phyloP scores from a whole-genome alignment of 495 filamentous ascomycete species.

The Neurospora sublineolata region DNA sequence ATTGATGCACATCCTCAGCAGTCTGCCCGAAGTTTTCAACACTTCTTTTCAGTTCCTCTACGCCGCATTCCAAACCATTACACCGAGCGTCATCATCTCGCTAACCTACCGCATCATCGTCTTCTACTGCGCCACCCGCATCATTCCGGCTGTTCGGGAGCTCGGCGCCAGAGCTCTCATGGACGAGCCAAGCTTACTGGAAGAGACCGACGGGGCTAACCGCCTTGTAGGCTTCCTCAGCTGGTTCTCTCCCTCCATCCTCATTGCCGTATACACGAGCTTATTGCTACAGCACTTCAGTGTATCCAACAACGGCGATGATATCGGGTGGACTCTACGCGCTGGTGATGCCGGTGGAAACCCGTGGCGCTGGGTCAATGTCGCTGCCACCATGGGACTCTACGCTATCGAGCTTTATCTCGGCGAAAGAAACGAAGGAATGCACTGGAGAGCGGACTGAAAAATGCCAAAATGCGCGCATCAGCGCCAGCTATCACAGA shows the following conservation, averaged over 20 bases:
- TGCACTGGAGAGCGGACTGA: slow-evolving; percentile 94
- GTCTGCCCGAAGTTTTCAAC: slow-evolving; percentile 70
- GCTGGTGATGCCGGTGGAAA: slow-evolving; percentile 71
- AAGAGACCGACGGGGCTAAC: slow-evolving; percentile 74
- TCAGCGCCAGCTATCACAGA: not conserved
- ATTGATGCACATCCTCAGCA: slow-evolving; percentile 69
- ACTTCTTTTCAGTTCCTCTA: slow-evolving; percentile 78
- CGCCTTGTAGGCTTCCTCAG: slow-evolving; percentile 69
- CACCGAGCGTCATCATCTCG: slow-evolving; percentile 87
- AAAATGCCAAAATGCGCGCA: not conserved
- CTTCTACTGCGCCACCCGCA: slow-evolving; percentile 88
- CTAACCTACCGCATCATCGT: slow-evolving; percentile 87
- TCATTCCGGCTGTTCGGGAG: slow-evolving; percentile 86
- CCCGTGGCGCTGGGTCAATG: slow-evolving; percentile 86
- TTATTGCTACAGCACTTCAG: slow-evolving; percentile 91
- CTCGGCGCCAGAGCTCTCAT: slow-evolving; percentile 70
- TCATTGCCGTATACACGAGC: slow-evolving; percentile 95
- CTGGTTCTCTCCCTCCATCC: slow-evolving; percentile 85
- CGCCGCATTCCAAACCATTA: slow-evolving; percentile 84
- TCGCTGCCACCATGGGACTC: slow-evolving; percentile 72
- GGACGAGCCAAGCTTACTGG: slow-evolving; percentile 62
- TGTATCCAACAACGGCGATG: slow-evolving; percentile 49
- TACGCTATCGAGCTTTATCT: slow-evolving; percentile 85
- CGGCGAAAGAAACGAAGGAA: slow-evolving; percentile 55
- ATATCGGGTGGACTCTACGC: slow-evolving; percentile 73